Evolutionary conservation across 2,329 filamentous ascomycete species (phyloP).

Genomic region (Phoma sp.): DNA sequence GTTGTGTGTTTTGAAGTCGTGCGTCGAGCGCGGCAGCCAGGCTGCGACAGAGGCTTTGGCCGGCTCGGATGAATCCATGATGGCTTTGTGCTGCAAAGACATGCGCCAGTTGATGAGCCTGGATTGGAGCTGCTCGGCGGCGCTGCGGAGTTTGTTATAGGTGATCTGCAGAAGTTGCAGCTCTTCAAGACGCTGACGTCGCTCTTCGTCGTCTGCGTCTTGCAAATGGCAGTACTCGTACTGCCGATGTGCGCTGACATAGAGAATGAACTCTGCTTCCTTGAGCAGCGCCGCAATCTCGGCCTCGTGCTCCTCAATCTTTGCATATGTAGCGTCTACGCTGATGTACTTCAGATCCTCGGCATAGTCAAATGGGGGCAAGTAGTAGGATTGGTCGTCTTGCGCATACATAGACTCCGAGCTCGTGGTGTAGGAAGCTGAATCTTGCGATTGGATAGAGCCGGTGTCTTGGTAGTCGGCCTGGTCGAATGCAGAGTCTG

Average conservation of each 20-base stretch:
- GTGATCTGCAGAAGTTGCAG: conserved; percentile 29
- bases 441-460: neutral
- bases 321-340: conserved; percentile 12
- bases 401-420: conserved; percentile 1
- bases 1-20: conserved; percentile 17
- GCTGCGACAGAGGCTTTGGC: neutral
- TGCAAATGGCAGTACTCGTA: conserved; percentile 28
- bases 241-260: conserved; percentile 25
- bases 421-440: neutral
- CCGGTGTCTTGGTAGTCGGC: conserved; percentile 14
- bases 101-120: conserved; percentile 23
- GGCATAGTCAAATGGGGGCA: conserved; percentile 27
- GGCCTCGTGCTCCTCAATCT: conserved; percentile 22
- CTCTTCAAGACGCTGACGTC: conserved; percentile 22
- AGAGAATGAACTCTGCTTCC: conserved; percentile 31
- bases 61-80: conserved; percentile 13
- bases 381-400: conserved; percentile 25
- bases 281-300: conserved; percentile 22
- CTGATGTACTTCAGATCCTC: conserved; percentile 25
- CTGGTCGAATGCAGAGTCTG: conserved; percentile 23
- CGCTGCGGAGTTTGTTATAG: conserved; percentile 24
- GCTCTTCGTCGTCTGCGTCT: conserved; percentile 22
- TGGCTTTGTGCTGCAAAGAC: conserved; percentile 27
- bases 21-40: conserved; percentile 23
- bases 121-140: conserved; percentile 25